Evolutionary conservation across 1,284 basidiomycete genomes (phyloP).

Genomic region (Cutaneotrichosporon sp.): DNA sequence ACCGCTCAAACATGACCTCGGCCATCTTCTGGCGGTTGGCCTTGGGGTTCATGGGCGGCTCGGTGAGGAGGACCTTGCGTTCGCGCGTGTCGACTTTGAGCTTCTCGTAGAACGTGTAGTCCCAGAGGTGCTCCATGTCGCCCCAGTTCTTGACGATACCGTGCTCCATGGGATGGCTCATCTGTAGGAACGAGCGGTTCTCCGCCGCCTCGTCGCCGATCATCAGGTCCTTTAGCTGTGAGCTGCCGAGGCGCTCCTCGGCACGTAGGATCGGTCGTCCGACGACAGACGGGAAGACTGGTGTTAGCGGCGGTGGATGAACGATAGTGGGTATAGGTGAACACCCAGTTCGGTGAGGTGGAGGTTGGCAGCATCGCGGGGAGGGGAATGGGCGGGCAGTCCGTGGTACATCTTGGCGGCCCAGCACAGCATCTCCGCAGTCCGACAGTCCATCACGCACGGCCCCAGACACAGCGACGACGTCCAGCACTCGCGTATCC

Average conservation of each 20-base stretch:
- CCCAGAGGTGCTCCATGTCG: constrained; percentile 97
- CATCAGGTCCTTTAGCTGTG: constrained; percentile 94
- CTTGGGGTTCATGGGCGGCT: constrained; percentile 99
- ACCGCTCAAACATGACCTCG: constrained; percentile 99
- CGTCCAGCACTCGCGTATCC: too few relatives aligned
- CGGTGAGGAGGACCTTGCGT: constrained; percentile 89
- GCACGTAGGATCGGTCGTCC: constrained; percentile 95
- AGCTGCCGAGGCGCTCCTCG: constrained; percentile 84
- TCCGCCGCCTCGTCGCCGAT: constrained; percentile 92
- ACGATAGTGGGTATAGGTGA: not conserved
- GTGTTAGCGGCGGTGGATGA: not conserved
- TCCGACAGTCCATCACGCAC: not conserved
- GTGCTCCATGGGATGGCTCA: constrained; percentile 98
- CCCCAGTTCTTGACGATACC: constrained; percentile 99
- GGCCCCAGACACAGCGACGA: not conserved
- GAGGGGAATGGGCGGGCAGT: not conserved
- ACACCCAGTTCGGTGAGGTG: not conserved
- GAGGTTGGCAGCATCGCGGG: not conserved
- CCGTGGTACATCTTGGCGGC: not conserved
- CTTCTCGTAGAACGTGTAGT: constrained; percentile 98
- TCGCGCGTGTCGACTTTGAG: constrained; percentile 83
- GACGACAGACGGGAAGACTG: constrained; percentile 94
- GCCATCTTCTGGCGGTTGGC: constrained; percentile 90
- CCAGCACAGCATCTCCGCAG: not conserved
- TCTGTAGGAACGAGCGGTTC: constrained; percentile 91